Conservation (phyloP, 805 yeast genomes). For the Sugiyamaella mastotermitis region DNA sequence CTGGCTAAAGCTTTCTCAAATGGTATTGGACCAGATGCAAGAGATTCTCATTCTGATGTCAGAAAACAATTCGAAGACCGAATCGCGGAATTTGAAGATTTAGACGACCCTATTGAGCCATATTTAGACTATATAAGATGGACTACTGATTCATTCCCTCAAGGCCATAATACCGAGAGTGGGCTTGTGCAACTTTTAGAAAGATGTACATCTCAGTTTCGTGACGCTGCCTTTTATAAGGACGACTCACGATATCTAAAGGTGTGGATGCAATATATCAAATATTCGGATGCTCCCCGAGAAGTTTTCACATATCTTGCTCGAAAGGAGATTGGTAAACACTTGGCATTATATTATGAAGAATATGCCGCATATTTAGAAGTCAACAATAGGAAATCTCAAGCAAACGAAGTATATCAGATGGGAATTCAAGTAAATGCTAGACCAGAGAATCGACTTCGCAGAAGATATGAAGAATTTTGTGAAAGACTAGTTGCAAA, state of each 20-base stretch:
- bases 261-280: slow-evolving; percentile 76
- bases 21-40: slow-evolving; percentile 6
- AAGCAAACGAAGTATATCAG: slow-evolving; percentile 55
- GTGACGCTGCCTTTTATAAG: slow-evolving; percentile 59
- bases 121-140: slow-evolving; percentile 72
- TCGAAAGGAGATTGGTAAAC: slow-evolving; percentile 62
- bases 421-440: slow-evolving; percentile 58
- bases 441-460: slow-evolving; percentile 51
- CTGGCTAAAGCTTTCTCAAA: slow-evolving; percentile 41
- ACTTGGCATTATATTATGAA: slow-evolving; percentile 69
- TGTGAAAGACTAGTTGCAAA: slow-evolving; percentile 31
- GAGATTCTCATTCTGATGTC: slow-evolving; percentile 27
- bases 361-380: slow-evolving; percentile 67
- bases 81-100: slow-evolving; percentile 42
- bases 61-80: slow-evolving; percentile 44
- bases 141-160: slow-evolving; percentile 53
- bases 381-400: slow-evolving; percentile 36
- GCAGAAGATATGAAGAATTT: slow-evolving; percentile 41
- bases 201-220: slow-evolving; percentile 61
- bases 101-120: slow-evolving; percentile 79
- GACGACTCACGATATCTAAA: slow-evolving; percentile 77
- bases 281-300: slow-evolving; percentile 59
- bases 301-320: slow-evolving; percentile 68
- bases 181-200: slow-evolving; percentile 64
- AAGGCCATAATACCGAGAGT: slow-evolving; percentile 56